phyloP scores from a whole-genome alignment of 345 rosid species.

The Noccaea caerulescens region DNA sequence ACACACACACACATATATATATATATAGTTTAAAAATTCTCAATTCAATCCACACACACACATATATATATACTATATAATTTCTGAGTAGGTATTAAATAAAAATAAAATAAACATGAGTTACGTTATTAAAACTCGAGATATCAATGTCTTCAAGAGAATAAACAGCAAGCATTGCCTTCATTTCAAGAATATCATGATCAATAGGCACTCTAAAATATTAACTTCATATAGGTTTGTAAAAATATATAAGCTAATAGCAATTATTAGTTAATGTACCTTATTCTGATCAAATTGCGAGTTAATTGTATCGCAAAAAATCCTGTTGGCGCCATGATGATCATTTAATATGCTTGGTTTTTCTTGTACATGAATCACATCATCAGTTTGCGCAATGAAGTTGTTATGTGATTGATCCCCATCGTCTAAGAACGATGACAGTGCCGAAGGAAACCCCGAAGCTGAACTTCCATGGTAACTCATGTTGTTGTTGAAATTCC shows the following conservation, averaged over 20 bases:
- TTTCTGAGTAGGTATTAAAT: neutral
- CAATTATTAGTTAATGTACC: constrained; percentile 8
- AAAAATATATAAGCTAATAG: neutral
- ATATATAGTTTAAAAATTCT: neutral
- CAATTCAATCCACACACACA: neutral
- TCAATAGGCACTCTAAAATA: neutral
- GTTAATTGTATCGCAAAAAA: neutral
- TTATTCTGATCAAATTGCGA: constrained; percentile 13
- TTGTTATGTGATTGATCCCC: constrained; percentile 2
- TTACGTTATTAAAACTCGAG: constrained; percentile 20
- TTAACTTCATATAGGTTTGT: constrained; percentile 1
- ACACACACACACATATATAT: too few relatives aligned
- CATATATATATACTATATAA: neutral
- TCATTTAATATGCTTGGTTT: neutral
- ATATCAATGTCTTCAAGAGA: constrained; percentile 5
- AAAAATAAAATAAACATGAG: constrained; percentile 16
- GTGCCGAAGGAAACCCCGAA: neutral
- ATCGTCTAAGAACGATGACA: neutral
- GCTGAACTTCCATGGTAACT: constrained; percentile 19
- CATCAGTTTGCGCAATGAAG: neutral
- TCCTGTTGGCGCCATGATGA: constrained; percentile 9
- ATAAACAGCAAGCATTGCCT: too few relatives aligned
- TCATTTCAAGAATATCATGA: too few relatives aligned
- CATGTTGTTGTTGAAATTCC: constrained; percentile 1
- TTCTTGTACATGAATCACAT: neutral